These are phyloP conservation scores for Aspergillus sp. DNA, from an alignment of 2,329 filamentous ascomycete genomes.

Conservation along the genomic window DNA sequence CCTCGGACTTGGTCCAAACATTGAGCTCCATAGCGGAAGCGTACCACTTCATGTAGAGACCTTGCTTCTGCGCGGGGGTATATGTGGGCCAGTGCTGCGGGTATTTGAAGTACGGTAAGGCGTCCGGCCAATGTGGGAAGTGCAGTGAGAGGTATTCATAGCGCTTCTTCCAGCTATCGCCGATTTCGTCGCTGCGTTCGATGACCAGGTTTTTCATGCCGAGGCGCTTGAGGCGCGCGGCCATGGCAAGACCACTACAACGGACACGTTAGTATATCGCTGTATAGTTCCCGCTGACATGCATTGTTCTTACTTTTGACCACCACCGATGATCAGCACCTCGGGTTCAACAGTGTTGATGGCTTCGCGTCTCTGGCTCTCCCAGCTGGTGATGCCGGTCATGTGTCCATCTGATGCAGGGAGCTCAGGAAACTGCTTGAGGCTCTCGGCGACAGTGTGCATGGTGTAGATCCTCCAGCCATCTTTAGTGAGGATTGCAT, in stretches of 20 bases:
- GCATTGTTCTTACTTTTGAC: conserved; percentile 22
- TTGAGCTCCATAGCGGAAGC: conserved; percentile 32
- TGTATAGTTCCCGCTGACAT: no score
- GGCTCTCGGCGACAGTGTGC: conserved; percentile 39
- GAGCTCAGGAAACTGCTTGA: conserved; percentile 38
- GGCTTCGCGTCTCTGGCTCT: conserved; percentile 32
- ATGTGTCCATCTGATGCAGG: conserved; percentile 38
- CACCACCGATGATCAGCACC: conserved; percentile 31
- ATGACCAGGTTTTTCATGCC: conserved; percentile 36
- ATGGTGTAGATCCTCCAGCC: conserved; percentile 43
- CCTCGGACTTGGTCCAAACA: conserved; percentile 31
- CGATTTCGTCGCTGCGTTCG: conserved; percentile 32
- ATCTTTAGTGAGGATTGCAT: conserved; percentile 37
- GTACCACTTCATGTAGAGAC: conserved; percentile 36
- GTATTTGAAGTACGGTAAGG: conserved; percentile 37
- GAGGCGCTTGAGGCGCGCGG: conserved; percentile 31
- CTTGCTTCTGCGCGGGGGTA: conserved; percentile 37
- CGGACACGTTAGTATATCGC: neutral
- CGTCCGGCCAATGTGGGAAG: conserved; percentile 36
- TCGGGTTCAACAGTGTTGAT: conserved; percentile 32
- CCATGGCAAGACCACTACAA: conserved; percentile 30
- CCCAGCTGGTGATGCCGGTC: conserved; percentile 39
- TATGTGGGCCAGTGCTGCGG: conserved; percentile 39
- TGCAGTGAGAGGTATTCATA: conserved; percentile 40
- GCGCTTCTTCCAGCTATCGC: conserved; percentile 38